Evolutionary conservation across 345 rosid genomes (phyloP).

Genomic region (Arabis alpina): DNA sequence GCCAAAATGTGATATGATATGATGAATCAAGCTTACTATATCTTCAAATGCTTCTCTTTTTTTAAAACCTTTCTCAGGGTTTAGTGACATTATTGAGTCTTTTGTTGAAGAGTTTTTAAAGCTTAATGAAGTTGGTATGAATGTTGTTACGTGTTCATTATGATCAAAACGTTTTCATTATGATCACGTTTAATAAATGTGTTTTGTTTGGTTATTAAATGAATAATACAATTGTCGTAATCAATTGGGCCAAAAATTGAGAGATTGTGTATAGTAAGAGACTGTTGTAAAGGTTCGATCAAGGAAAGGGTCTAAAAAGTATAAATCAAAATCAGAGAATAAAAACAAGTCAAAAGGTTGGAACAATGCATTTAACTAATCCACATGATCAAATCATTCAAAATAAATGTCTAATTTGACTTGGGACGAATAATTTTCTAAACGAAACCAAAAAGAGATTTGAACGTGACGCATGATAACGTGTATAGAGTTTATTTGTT

Average conservation of each 20-base stretch:
- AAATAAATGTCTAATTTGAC: slow-evolving; percentile 31
- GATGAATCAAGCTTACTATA: neutral
- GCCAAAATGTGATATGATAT: slow-evolving; percentile 26
- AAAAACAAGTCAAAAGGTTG: slow-evolving; percentile 35
- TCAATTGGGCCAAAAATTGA: neutral
- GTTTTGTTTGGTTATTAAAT: neutral
- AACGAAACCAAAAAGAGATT: no score
- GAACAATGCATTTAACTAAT: slow-evolving; percentile 32
- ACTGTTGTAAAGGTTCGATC: slow-evolving; percentile 13
- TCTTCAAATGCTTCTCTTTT: neutral
- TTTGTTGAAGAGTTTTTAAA: neutral
- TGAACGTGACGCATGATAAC: neutral
- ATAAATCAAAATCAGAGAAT: neutral
- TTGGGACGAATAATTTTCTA: no score
- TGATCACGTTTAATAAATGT: neutral
- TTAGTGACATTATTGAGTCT: slow-evolving; percentile 19
- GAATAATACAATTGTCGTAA: neutral
- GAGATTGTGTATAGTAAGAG: neutral
- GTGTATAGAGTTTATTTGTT: no score
- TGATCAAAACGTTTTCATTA: slow-evolving; percentile 21
- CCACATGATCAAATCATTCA: slow-evolving; percentile 28
- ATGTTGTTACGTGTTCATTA: neutral
- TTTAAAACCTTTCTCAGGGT: neutral
- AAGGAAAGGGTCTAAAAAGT: neutral
- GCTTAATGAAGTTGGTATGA: neutral